Percentiles rank a stretch among this genome's conserved stretches.
phyloP scores from a whole-genome alignment of 306 rosid species.

The Quercus alba region DNA sequence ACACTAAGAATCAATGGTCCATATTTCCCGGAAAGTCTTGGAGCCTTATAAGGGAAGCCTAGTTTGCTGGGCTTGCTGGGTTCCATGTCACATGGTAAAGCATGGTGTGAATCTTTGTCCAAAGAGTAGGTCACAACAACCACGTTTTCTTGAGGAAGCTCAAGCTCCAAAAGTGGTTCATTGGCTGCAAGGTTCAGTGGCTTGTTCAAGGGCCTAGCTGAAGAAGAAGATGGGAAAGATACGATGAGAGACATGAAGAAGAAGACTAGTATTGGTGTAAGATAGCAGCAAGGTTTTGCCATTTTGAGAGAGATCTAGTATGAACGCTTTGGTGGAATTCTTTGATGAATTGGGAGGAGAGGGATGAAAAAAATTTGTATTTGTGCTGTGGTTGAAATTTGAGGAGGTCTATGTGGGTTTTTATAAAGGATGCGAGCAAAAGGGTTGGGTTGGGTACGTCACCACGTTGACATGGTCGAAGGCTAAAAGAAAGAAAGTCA shows the following conservation, averaged over 20 bases:
- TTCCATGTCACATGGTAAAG: constrained; percentile 1
- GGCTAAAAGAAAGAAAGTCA: too few relatives aligned
- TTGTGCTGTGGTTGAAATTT: neutral
- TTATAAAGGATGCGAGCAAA: too few relatives aligned
- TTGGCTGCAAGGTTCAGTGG: neutral
- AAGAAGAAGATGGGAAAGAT: constrained; percentile 1
- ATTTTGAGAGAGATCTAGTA: neutral
- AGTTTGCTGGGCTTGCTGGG: neutral
- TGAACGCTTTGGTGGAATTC: neutral
- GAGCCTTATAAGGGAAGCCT: neutral
- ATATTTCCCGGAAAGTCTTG: constrained; percentile 27
- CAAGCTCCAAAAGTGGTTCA: neutral
- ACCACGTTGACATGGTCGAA: too few relatives aligned
- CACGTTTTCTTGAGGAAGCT: constrained; percentile 18
- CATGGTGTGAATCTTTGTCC: constrained; percentile 1
- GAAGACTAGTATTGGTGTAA: neutral
- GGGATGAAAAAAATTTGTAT: neutral
- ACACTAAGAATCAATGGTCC: constrained; percentile 43
- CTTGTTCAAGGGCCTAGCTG: constrained; percentile 33
- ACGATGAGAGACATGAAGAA: constrained; percentile 11
- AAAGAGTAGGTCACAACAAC: neutral
- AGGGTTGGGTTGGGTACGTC: too few relatives aligned
- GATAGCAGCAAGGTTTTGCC: constrained; percentile 10
- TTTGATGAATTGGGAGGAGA: neutral
- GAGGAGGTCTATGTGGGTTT: too few relatives aligned